Base-by-base conservation (phyloP, 225 moss, liverwort and hornwort genomes). In the Pseudoscleropodium purum region DNA sequence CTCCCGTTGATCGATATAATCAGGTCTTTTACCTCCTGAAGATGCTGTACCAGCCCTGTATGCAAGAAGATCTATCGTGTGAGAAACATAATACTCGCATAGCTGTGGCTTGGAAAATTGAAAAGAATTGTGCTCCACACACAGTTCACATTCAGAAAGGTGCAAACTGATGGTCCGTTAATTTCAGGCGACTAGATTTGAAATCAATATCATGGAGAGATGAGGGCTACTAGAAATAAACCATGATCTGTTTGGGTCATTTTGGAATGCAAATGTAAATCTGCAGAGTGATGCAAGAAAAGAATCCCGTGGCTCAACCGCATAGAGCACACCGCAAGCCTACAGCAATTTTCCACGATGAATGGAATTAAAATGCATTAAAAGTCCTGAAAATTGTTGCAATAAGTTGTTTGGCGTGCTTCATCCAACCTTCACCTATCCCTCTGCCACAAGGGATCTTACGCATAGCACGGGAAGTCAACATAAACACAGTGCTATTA, bases 241-340 rank as follows among this genome's bases (percentile, higher is more conserved):
- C 95, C 95, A 92, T 89, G 92, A 91, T 93, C 87, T 95, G 80
- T 78, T 92, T 69, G 95, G 93, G 79, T 94, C 94, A 89, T 91
- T 90, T 90, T 95, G 95, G 26, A 94, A 95, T 81, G 96, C 93
- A 72, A 99, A 92, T 49, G 97, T 97, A 74, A 96, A 97, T 94
- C 94, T 97, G 94, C 99, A 96, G 69, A 99, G 96, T 56, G 99
- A 99, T 64, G 95, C 95, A 84, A 99, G 94, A 89, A 99, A 99
- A 62, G 97, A 92, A 93, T 99, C 99, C 65, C 99, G 96, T 78
- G 99, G 95, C 86, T 96, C 93, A 89, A 97, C 93, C 73, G 97
- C 97, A 83, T 94, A 93, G 62, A 99, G 95, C 77, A 99, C 94
- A 82, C 99, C 99, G 90, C 99, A 99, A 12, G 97, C 95, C 94